Percentiles rank a stretch among this genome's conserved stretches.
Evolutionary conservation across 2,329 filamentous ascomycete species (phyloP).

Genomic region (Eutypa lata): DNA sequence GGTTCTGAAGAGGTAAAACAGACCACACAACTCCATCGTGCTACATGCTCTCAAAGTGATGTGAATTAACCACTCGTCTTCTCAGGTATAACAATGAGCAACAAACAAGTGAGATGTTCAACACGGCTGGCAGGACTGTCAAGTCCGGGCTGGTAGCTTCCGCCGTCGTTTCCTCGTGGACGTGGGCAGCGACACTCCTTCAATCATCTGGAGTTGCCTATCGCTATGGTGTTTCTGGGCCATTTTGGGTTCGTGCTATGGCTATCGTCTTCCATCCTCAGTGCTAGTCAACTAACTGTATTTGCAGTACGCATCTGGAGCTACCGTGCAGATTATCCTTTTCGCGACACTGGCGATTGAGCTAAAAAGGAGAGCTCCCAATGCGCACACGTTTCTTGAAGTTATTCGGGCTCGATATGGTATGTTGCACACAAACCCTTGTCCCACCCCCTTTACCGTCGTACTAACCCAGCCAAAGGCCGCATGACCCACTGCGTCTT

Average conservation of each 20-base stretch:
- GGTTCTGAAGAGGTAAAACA: slow-evolving; percentile 58
- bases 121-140: slow-evolving; percentile 77
- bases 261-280: background rate
- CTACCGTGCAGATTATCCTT: slow-evolving; percentile 78
- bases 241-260: slow-evolving; percentile 36
- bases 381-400: slow-evolving; percentile 80
- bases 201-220: slow-evolving; percentile 77
- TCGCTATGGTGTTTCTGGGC: slow-evolving; percentile 64
- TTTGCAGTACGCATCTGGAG: slow-evolving; percentile 55
- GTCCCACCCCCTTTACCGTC: background rate
- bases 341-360: slow-evolving; percentile 88
- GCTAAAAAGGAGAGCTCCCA: slow-evolving; percentile 78
- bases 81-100: slow-evolving; percentile 51
- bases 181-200: slow-evolving; percentile 79
- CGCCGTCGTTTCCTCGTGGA: slow-evolving; percentile 86
- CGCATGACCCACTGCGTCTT: slow-evolving; percentile 67
- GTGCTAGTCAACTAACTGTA: background rate
- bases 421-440: slow-evolving; percentile 11
- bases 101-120: slow-evolving; percentile 89
- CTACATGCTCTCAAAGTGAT: no score
- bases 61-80: background rate
- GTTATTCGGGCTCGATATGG: slow-evolving; percentile 81
- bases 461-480: slow-evolving; percentile 1
- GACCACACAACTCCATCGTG: background rate
- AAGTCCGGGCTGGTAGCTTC: slow-evolving; percentile 83